phyloP scores from a whole-genome alignment of 2,329 filamentous ascomycete genomes.

The Fusarium veterinarium region DNA sequence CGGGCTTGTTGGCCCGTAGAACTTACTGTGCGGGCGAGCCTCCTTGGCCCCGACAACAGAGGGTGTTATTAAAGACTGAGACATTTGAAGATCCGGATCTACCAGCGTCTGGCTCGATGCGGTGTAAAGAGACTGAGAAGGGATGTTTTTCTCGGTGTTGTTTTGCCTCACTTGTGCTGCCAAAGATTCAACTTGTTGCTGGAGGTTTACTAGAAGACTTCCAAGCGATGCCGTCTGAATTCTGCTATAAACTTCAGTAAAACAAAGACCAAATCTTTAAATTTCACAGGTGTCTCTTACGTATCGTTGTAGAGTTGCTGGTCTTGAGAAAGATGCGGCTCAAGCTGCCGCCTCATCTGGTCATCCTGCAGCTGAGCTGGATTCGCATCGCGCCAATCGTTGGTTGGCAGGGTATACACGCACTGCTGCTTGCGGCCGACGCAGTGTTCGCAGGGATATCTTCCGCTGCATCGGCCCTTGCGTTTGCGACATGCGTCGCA shows the following conservation, averaged over 20 bases:
- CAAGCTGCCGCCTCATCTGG: neutral
- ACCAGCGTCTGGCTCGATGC: neutral
- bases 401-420: neutral
- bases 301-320: neutral
- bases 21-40: neutral
- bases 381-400: neutral
- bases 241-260: neutral
- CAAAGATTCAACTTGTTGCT: neutral
- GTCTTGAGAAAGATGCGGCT: neutral
- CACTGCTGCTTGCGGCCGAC: neutral
- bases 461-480: neutral
- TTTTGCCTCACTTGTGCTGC: neutral
- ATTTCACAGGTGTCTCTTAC: neutral
- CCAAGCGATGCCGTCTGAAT: neutral
- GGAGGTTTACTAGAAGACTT: neutral
- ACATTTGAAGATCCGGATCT: neutral
- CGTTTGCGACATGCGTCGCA: neutral
- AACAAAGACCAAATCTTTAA: too few species aligned
- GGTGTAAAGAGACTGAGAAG: neutral
- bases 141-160: neutral
- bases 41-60: neutral
- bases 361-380: neutral
- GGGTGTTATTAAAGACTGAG: neutral
- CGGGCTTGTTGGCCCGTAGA: neutral
- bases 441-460: constrained; percentile 2